Conservation (phyloP, 352 stramenopile species). For the Elongisporangium senticosum region DNA sequence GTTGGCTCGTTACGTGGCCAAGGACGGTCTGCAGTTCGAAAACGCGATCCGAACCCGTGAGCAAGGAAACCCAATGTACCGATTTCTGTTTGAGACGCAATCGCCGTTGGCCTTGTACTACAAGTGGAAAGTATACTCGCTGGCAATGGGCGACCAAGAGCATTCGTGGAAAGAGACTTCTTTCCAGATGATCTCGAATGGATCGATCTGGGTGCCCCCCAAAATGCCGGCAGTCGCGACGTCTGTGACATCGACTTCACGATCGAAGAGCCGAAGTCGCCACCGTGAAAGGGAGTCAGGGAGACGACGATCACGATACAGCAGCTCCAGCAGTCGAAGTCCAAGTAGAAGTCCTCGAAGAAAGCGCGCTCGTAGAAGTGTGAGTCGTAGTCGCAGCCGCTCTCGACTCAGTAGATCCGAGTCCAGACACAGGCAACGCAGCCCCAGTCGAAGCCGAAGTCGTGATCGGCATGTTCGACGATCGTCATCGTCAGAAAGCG, state of each 20-base stretch:
- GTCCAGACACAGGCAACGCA: constrained; percentile 2
- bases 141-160: constrained; percentile 59
- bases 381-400: constrained; percentile 4
- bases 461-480: constrained; percentile 16
- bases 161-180: constrained; percentile 36
- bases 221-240: constrained; percentile 12
- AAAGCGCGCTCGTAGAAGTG: constrained; percentile 14
- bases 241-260: constrained; percentile 17
- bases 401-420: background rate
- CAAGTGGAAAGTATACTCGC: constrained; percentile 65
- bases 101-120: constrained; percentile 51
- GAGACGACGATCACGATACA: constrained; percentile 4
- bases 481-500: constrained; percentile 20
- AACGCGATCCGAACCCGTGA: constrained; percentile 48
- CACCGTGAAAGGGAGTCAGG: constrained; percentile 6
- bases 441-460: constrained; percentile 18
- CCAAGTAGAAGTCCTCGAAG: constrained; percentile 1
- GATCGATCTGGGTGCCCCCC: constrained; percentile 57
- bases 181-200: constrained; percentile 60
- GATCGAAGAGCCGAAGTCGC: constrained; percentile 11
- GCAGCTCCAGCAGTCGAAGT: constrained; percentile 4
- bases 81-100: constrained; percentile 45
- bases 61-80: constrained; percentile 36
- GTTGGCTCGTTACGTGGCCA: constrained; percentile 55
- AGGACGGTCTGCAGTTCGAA: constrained; percentile 63